Percentiles rank a stretch among this genome's conserved stretches.
Conservation (phyloP, 257 asterid species). For the Solanum rostratum region DNA sequence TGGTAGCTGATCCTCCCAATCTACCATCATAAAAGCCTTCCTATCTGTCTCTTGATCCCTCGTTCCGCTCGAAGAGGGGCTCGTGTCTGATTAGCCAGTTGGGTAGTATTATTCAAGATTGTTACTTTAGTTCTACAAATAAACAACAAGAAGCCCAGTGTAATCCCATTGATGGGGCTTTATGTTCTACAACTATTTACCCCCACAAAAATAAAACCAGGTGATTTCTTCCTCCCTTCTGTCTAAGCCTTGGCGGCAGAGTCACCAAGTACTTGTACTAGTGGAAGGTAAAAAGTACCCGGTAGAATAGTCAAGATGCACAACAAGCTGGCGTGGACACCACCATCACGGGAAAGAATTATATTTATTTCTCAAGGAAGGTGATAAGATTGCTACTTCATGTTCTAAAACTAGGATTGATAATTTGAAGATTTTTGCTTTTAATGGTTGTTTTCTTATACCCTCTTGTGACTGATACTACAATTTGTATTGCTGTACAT, state of each 20-base stretch:
- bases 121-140: neutral
- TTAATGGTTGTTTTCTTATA: neutral
- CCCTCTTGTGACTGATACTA: neutral
- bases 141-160: neutral
- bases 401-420: neutral
- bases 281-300: neutral
- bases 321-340: neutral
- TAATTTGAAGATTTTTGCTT: neutral
- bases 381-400: neutral
- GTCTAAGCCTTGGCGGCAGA: neutral
- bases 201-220: neutral
- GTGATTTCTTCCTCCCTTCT: neutral
- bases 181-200: neutral
- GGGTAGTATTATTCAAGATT: neutral
- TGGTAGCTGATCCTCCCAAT: neutral
- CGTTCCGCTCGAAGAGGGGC: neutral
- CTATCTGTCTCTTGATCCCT: neutral
- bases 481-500: neutral
- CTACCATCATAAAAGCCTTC: neutral
- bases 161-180: neutral
- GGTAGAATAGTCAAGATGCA: neutral
- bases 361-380: neutral
- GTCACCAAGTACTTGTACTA: neutral
- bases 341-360: neutral
- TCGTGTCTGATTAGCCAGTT: neutral